Base-by-base conservation (phyloP, 169 alveolate genomes). In the Toxoplasma gondii region DNA sequence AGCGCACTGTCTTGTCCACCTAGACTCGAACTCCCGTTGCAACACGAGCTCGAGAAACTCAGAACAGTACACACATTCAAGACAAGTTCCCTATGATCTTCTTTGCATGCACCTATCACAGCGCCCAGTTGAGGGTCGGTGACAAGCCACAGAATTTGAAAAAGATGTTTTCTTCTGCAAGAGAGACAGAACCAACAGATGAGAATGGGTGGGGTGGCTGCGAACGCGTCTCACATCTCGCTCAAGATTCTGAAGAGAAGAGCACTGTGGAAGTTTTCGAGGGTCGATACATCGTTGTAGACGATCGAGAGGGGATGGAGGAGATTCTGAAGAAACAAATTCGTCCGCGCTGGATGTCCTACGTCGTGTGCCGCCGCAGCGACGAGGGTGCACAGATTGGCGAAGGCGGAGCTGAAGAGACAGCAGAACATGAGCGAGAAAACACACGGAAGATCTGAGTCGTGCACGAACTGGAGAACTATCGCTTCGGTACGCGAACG, bases 361-460 rank as follows among this genome's bases (percentile, higher is more conserved):
- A 98, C 99, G 91, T 98, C 99, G 93, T 98, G 99, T 16, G 98
- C 99, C 54, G 98, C 90, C 17, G 99, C 96, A 29, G 99, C 99
- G 36, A 98, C 34, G 43, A 96, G 93, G 38, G 96, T 83, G 45
- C 96, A 94, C 74, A 97, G 41, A 10, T n/a, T 69, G 69, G 94
- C 96, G 88, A 88, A 80, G 31, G 93, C 84, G 67, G 69, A 91
- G 45, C 93, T 93, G 95, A n/a, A 54, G n/a, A 58, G 78, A 67
- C 12, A 27, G 29, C 54, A 0, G 69, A 31, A 5, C 2, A 16
- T 38, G 31, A 9, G 2, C 10, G 41, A 16, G 31, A 31, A 41
- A 29, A 34, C 78, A 69, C 24, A 27, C 41, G 27, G 16, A 84
- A 17, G 49, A 19, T 17, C 92, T 19, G 17, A 27, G 31, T 19